A percentile compares a stretch with the other conserved stretches of the same genome.
phyloP scores from a whole-genome alignment of 805 yeast genomes.

The Candida michaelii region DNA sequence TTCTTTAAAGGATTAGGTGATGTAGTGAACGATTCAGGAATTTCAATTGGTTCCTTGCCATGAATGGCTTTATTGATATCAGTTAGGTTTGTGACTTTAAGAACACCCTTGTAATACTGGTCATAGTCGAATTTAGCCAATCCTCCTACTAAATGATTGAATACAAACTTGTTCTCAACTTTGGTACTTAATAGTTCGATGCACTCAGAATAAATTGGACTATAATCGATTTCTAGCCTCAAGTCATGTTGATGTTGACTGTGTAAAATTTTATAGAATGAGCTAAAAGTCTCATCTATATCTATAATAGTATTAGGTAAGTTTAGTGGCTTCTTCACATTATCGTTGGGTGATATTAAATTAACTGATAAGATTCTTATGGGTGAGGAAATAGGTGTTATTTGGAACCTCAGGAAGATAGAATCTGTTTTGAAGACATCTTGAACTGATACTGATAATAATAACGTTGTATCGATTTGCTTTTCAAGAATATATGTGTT shows the following conservation, averaged over 20 bases:
- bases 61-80: conserved; percentile 5
- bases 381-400: conserved; percentile 63
- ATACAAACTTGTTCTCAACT: conserved; percentile 3
- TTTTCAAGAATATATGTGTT: conserved; percentile 14
- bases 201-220: conserved; percentile 49
- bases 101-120: neutral
- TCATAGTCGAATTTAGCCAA: conserved; percentile 12
- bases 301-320: conserved; percentile 47
- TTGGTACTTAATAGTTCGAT: conserved; percentile 3
- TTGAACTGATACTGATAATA: conserved; percentile 74
- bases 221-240: conserved; percentile 44
- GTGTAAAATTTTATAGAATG: conserved; percentile 51
- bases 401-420: conserved; percentile 65
- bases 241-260: conserved; percentile 32
- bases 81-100: conserved; percentile 9
- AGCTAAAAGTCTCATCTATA: conserved; percentile 69
- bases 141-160: conserved; percentile 5
- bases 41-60: neutral
- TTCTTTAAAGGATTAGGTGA: neutral
- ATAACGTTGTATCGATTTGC: conserved; percentile 51
- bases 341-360: conserved; percentile 28
- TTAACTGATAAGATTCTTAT: conserved; percentile 49
- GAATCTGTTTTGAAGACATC: conserved; percentile 63
- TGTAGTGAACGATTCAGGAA: neutral
- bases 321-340: conserved; percentile 21